Evolutionary conservation across 495 filamentous ascomycete genomes (phyloP).

Genomic region (Neurospora tetrasperma): DNA sequence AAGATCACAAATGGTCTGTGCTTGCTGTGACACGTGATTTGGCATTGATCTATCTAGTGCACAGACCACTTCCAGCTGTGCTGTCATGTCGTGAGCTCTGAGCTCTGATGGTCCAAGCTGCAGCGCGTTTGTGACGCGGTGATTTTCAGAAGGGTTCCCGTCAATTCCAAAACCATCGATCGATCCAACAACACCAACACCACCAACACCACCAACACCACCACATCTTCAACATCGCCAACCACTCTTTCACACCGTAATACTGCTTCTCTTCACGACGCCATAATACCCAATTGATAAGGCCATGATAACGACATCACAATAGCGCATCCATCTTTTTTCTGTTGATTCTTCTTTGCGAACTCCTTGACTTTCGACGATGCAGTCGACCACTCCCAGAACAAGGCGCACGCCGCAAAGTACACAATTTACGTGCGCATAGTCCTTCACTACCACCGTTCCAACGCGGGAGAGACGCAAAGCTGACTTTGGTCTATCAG

Average conservation of each 20-base stretch:
- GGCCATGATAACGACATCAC: not conserved
- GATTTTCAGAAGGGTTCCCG: conserved; percentile 1
- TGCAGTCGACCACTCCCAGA: conserved; percentile 16
- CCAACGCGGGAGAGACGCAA: not conserved
- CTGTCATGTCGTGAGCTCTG: not conserved
- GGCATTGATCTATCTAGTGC: not conserved
- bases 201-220: not conserved
- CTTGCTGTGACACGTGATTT: not conserved
- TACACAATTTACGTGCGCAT: conserved; percentile 21
- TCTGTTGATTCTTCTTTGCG: not conserved
- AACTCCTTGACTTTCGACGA: not conserved
- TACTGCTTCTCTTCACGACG: not conserved
- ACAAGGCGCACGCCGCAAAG: conserved; percentile 28
- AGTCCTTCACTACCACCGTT: not conserved
- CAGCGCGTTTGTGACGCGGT: conserved; percentile 9
- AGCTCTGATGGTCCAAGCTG: conserved; percentile 13
- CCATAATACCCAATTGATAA: not conserved
- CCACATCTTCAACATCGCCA: not conserved
- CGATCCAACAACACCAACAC: not conserved
- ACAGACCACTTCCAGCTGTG: not conserved
- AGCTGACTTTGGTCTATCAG: conserved; percentile 28
- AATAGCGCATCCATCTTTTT: not conserved
- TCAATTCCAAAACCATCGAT: not conserved
- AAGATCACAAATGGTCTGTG: not conserved
- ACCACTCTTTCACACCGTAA: not conserved